A percentile compares a stretch with the other conserved stretches of the same genome.
Conservation (phyloP, 2,329 filamentous ascomycete species). For the Colletotrichum tamarilloi region DNA sequence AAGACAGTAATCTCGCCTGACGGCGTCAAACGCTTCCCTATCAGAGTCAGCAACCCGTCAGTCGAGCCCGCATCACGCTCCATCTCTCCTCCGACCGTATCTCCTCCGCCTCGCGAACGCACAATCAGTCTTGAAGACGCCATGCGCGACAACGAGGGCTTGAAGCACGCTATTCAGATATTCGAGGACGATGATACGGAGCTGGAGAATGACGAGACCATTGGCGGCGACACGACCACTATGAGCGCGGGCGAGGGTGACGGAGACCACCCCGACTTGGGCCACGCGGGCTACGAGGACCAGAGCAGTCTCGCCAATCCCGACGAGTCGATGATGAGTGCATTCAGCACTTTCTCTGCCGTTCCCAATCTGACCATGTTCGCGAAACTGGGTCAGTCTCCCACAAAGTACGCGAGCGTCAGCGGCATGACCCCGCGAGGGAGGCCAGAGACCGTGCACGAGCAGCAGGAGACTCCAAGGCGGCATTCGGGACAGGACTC, state of each 20-base stretch:
- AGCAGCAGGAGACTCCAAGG: slow-evolving; percentile 46
- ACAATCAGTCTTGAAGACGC: slow-evolving; percentile 64
- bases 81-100: slow-evolving; percentile 29
- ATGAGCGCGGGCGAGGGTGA: slow-evolving; percentile 37
- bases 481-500: slow-evolving; percentile 55
- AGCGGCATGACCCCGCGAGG: slow-evolving; percentile 53
- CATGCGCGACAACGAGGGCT: slow-evolving; percentile 64
- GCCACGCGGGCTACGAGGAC: slow-evolving; percentile 44
- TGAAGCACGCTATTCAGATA: slow-evolving; percentile 70
- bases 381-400: slow-evolving; percentile 76
- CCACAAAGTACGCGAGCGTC: slow-evolving; percentile 61
- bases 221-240: slow-evolving; percentile 30
- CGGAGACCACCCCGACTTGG: slow-evolving; percentile 34
- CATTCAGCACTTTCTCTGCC: slow-evolving; percentile 89
- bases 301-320: slow-evolving; percentile 58
- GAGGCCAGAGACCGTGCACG: slow-evolving; percentile 48
- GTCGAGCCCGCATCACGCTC: slow-evolving; percentile 35
- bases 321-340: slow-evolving; percentile 82
- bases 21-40: slow-evolving; percentile 67
- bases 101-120: slow-evolving; percentile 43
- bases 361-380: slow-evolving; percentile 89
- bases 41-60: slow-evolving; percentile 60
- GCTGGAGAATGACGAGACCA: slow-evolving; percentile 24
- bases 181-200: slow-evolving; percentile 64
- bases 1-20: slow-evolving; percentile 48